phyloP scores from a whole-genome alignment of 805 yeast species.

The Nakazawaea populi region DNA sequence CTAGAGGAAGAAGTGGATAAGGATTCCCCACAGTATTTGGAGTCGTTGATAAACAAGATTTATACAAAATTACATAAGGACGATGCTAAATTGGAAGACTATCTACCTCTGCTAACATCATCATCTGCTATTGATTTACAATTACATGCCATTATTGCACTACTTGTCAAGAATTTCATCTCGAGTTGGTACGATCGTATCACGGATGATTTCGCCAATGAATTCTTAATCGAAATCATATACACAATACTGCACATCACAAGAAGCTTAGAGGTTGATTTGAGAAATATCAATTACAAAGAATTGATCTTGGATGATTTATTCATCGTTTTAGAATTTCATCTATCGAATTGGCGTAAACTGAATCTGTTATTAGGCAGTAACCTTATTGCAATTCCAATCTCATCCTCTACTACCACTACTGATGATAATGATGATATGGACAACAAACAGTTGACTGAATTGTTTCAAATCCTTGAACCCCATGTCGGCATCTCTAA shows the following conservation, averaged over 20 bases:
- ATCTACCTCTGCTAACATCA: constrained; percentile 33
- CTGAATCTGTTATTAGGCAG: constrained; percentile 23
- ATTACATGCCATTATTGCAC: constrained; percentile 39
- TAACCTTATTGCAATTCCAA: background rate
- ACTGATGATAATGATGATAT: too few relatives aligned
- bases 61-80: constrained; percentile 5
- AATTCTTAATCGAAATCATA: constrained; percentile 34
- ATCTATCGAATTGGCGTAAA: constrained; percentile 24
- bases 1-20: constrained; percentile 6
- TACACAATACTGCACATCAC: constrained; percentile 33
- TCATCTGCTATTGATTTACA: constrained; percentile 35
- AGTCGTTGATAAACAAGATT: constrained; percentile 13
- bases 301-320: constrained; percentile 37
- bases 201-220: constrained; percentile 29
- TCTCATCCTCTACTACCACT: background rate
- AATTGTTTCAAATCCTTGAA: constrained; percentile 26
- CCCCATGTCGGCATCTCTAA: constrained; percentile 20
- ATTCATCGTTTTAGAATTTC: constrained; percentile 33
- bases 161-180: constrained; percentile 41
- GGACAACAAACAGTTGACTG: constrained; percentile 17
- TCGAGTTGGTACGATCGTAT: constrained; percentile 37
- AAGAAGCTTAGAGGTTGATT: constrained; percentile 30
- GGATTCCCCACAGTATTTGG: constrained; percentile 21
- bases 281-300: constrained; percentile 26
- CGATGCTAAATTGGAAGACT: constrained; percentile 12